A percentile compares a stretch with the other conserved stretches of the same genome.
phyloP scores from a whole-genome alignment of 192 early-diverging fungal species.

The Glomus cerebriforme region DNA sequence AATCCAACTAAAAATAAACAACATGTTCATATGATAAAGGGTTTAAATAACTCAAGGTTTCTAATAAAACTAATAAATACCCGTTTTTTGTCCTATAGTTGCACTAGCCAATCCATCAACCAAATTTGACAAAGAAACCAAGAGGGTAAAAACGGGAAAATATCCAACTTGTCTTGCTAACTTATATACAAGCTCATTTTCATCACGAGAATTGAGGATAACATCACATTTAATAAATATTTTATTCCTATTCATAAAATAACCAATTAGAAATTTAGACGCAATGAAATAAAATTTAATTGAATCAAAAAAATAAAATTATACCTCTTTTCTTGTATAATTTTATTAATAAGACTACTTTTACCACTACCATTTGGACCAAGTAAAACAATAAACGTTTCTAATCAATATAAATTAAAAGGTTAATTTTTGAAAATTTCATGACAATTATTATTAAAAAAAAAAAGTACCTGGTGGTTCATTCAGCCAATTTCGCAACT shows the following conservation, averaged over 20 bases:
- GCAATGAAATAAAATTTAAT: neutral
- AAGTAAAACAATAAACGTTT: constrained; percentile 80
- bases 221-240: constrained; percentile 80
- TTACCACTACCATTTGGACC: constrained; percentile 89
- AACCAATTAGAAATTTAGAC: neutral
- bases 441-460: neutral
- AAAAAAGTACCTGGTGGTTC: constrained; percentile 53
- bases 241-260: constrained; percentile 49
- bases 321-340: constrained; percentile 63
- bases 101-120: constrained; percentile 86
- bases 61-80: constrained; percentile 31
- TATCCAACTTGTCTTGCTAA: constrained; percentile 88
- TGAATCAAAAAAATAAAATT: neutral
- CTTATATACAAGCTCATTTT: constrained; percentile 70
- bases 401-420: constrained; percentile 34
- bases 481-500: constrained; percentile 58
- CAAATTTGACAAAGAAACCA: constrained; percentile 68
- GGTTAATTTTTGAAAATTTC: neutral
- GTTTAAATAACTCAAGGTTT: neutral
- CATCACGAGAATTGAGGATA: constrained; percentile 70
- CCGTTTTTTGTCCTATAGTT: constrained; percentile 86
- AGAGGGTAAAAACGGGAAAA: constrained; percentile 88
- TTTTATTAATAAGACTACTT: constrained; percentile 71
- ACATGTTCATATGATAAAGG: neutral
- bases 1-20: constrained; percentile 48